Percentiles rank a stretch among this genome's conserved stretches.
Evolutionary conservation across 164 flowering plant species (phyloP).

Genomic region (Vitis vinifera): DNA sequence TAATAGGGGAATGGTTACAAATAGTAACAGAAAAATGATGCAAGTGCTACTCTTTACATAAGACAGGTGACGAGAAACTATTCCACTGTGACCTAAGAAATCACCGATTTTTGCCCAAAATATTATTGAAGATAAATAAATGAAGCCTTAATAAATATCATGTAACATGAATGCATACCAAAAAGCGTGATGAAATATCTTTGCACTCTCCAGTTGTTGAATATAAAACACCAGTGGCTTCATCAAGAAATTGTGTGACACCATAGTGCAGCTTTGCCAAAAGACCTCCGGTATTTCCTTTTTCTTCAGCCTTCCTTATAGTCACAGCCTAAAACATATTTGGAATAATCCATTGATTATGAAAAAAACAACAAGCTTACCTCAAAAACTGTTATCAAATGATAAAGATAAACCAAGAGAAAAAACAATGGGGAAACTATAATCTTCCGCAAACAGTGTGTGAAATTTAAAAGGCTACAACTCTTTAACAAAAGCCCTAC

Average conservation of each 20-base stretch:
- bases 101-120: background rate
- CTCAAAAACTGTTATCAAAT: background rate
- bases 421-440: background rate
- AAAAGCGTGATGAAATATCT: conserved; percentile 41
- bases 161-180: conserved; percentile 35
- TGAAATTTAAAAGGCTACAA: background rate
- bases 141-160: background rate
- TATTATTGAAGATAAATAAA: background rate
- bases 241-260: conserved; percentile 44
- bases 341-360: background rate
- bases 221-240: conserved; percentile 35
- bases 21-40: no score
- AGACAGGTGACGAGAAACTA: no score
- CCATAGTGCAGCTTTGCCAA: conserved; percentile 68
- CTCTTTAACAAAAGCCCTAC: background rate
- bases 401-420: background rate
- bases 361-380: background rate
- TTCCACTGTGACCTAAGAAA: background rate
- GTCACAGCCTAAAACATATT: conserved; percentile 48
- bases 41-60: no score
- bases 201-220: conserved; percentile 34
- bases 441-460: no score
- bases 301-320: conserved; percentile 61
- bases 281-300: conserved; percentile 38
- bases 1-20: no score